Evolutionary conservation across 768 basidiomycete species (phyloP), one percentile per base, ranked within the genome.

Genomic region (Saitozyma podzolica): DNA sequence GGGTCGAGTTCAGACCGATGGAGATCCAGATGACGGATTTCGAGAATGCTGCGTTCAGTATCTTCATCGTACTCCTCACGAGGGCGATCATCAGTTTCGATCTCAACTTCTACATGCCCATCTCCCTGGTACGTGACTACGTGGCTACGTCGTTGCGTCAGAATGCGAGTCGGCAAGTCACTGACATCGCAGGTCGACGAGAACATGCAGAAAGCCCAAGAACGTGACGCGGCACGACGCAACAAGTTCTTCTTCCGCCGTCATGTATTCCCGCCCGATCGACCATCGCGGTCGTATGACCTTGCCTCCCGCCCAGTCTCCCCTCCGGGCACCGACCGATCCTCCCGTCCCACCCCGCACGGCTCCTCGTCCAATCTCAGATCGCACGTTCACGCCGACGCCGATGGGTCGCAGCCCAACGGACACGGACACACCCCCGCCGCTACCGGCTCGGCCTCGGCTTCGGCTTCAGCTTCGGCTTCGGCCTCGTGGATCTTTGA

Each of bases 11-110:
- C 81, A 84, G 96, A 61, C 92, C 90, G 77, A 98, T 98, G 96
- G 96, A 99, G 78, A 93, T 98, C 3, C 96, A 98, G 75, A 86
- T 97, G 76, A 98, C 96, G 9, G 96, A 99, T 81, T 99, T 93
- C 73, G 96, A 98, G 82, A 99, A 99, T 76, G 96, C 96, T 1
- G 93, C 96, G 7, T 97, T 92, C 78, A 87, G 92, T 41, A 86
- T 97, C 50, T 98, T 99, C 80, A 85, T 95, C 55, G 94, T 98
- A 13, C 86, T 99, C 39, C 83, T 99, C 8, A 95, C 96, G 5
- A 85, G 96, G 47, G 94, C 93, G 1, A 96, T 99, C 67, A 83
- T 99, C 60, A 87, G 84, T 71, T 92, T 92, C 81, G 88, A 89
- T 64, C 82, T 97, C 58, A 97, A 97, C 78, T 89, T 97, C 63